phyloP scores from a whole-genome alignment of 1,284 basidiomycete species.

The Coriolopsis trogii region DNA sequence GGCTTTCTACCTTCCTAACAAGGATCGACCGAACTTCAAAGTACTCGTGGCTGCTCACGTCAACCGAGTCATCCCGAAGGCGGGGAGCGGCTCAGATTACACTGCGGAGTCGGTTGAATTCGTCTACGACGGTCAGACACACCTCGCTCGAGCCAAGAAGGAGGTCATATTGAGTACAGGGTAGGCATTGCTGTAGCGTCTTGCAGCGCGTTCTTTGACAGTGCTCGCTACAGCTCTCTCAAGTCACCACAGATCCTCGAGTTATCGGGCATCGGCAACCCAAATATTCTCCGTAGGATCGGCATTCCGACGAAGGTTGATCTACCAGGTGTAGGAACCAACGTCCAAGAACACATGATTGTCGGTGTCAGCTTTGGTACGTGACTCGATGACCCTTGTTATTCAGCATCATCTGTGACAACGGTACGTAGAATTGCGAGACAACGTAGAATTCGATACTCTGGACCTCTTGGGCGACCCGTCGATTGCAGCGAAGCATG shows the following conservation, averaged over 20 bases:
- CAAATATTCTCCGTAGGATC: slow-evolving; percentile 40
- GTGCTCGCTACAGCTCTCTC: slow-evolving; percentile 29
- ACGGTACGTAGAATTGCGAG: slow-evolving; percentile 31
- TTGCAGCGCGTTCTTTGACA: neutral
- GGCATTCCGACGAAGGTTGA: slow-evolving; percentile 43
- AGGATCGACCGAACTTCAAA: slow-evolving; percentile 28
- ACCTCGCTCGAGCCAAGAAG: slow-evolving; percentile 26
- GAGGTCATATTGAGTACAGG: slow-evolving; percentile 47
- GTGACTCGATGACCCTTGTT: neutral
- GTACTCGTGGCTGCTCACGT: slow-evolving; percentile 26
- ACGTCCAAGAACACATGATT: slow-evolving; percentile 50
- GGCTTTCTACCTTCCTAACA: slow-evolving; percentile 34
- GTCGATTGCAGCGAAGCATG: slow-evolving; percentile 28
- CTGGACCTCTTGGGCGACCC: slow-evolving; percentile 36
- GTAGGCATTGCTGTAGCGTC: slow-evolving; percentile 22
- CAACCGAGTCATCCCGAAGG: slow-evolving; percentile 42
- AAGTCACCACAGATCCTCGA: slow-evolving; percentile 52
- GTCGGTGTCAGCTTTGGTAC: slow-evolving; percentile 33
- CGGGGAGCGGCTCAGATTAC: slow-evolving; percentile 89
- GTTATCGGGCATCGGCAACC: slow-evolving; percentile 51
- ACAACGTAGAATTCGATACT: slow-evolving; percentile 33
- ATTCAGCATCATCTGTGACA: neutral
- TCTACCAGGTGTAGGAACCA: slow-evolving; percentile 52
- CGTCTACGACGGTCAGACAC: slow-evolving; percentile 66
- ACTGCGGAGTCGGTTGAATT: slow-evolving; percentile 92